These are phyloP conservation scores for Rosa multiflora DNA, from an alignment of 306 rosid species.

Conservation along the genomic window DNA sequence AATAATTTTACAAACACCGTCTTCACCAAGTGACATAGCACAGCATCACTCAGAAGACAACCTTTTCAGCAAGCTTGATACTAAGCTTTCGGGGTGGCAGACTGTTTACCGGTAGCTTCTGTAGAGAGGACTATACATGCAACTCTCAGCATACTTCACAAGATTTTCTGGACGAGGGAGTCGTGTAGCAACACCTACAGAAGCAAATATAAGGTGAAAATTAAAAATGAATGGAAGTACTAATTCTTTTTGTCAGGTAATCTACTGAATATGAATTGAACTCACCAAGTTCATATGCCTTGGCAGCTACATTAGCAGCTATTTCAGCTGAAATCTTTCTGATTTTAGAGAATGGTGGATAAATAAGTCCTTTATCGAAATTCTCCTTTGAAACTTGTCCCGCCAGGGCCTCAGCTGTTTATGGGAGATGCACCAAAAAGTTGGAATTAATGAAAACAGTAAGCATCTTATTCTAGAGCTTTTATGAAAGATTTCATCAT, in stretches of 20 bases:
- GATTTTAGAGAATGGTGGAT: slow-evolving; percentile 71
- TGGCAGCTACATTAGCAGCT: slow-evolving; percentile 89
- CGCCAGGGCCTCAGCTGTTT: slow-evolving; percentile 79
- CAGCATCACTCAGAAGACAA: background rate
- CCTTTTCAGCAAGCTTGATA: background rate
- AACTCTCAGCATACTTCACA: slow-evolving; percentile 76
- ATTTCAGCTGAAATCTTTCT: slow-evolving; percentile 81
- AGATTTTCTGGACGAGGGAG: slow-evolving; percentile 87
- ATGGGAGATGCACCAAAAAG: background rate
- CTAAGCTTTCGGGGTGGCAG: background rate
- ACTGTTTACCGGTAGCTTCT: slow-evolving; percentile 58
- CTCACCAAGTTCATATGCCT: slow-evolving; percentile 84
- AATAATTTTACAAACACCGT: background rate
- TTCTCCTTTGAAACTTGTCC: slow-evolving; percentile 60
- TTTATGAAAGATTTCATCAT: background rate
- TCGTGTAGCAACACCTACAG: slow-evolving; percentile 75
- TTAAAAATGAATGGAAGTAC: background rate
- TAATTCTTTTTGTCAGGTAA: background rate
- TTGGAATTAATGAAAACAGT: slow-evolving; percentile 5
- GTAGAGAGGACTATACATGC: slow-evolving; percentile 83
- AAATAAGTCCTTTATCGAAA: slow-evolving; percentile 59
- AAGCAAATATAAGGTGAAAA: slow-evolving; percentile 11
- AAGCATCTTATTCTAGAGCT: background rate
- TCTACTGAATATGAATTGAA: background rate
- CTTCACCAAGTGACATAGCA: background rate